These are phyloP conservation scores for Sergeia podlipaevii DNA, from an alignment of 208 protist species.

Conservation along the genomic window DNA sequence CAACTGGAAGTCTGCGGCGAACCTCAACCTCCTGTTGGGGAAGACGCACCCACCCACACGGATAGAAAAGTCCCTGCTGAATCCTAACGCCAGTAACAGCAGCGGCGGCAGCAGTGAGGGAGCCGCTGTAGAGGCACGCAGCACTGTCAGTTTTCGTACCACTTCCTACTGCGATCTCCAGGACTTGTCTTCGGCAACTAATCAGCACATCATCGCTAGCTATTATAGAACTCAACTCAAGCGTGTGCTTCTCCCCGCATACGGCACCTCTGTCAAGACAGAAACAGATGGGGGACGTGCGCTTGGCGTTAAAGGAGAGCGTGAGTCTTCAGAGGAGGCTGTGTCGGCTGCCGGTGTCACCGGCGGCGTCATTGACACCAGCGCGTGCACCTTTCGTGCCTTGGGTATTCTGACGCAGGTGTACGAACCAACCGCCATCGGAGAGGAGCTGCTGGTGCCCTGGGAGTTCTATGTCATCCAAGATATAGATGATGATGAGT, in stretches of 20 bases:
- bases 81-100: slow-evolving; percentile 4
- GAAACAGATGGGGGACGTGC: slow-evolving; percentile 2
- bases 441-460: slow-evolving; percentile 33
- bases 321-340: too few species aligned
- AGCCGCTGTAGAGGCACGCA: slow-evolving; percentile 48
- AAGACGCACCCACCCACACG: slow-evolving; percentile 44
- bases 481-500: slow-evolving; percentile 57
- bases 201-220: too few species aligned
- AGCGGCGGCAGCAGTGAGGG: neutral
- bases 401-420: slow-evolving; percentile 78
- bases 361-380: neutral
- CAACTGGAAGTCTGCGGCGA: slow-evolving; percentile 59
- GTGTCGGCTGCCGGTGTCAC: neutral
- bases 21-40: slow-evolving; percentile 60
- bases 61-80: slow-evolving; percentile 21
- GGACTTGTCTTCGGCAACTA: too few species aligned
- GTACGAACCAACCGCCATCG: slow-evolving; percentile 32
- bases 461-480: slow-evolving; percentile 83
- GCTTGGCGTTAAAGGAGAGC: neutral
- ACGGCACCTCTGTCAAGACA: slow-evolving; percentile 6
- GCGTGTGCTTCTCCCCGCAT: too few species aligned
- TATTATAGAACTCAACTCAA: too few species aligned
- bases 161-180: slow-evolving; percentile 77
- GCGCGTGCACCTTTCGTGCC: slow-evolving; percentile 25
- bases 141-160: slow-evolving; percentile 55